A percentile compares a stretch with the other conserved stretches of the same genome.
These are phyloP conservation scores for Hyphopichia homilentoma DNA, from an alignment of 805 yeast species.

Conservation along the genomic window DNA sequence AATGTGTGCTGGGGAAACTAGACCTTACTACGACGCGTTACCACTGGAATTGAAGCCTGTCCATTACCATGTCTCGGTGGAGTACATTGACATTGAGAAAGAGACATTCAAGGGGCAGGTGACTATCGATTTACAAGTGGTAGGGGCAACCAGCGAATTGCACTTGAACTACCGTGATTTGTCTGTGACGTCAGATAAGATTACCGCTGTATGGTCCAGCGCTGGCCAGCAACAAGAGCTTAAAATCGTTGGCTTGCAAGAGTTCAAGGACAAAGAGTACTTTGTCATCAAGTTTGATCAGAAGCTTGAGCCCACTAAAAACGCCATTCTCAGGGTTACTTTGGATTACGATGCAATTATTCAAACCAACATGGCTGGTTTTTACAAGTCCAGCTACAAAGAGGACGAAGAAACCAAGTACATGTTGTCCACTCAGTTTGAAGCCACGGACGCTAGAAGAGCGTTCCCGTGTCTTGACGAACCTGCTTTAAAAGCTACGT, in stretches of 20 bases:
- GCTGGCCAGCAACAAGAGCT: slow-evolving; percentile 15
- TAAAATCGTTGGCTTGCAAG: slow-evolving; percentile 12
- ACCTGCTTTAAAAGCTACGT: slow-evolving; percentile 53
- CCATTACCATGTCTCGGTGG: slow-evolving; percentile 61
- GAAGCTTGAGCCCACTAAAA: slow-evolving; percentile 18
- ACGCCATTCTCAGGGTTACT: slow-evolving; percentile 20
- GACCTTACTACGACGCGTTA: slow-evolving; percentile 43
- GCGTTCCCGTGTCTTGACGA: slow-evolving; percentile 60
- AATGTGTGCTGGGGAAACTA: slow-evolving; percentile 1
- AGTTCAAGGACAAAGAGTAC: slow-evolving; percentile 57
- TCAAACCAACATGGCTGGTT: slow-evolving; percentile 55
- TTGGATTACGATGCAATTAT: slow-evolving; percentile 41
- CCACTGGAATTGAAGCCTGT: slow-evolving; percentile 68
- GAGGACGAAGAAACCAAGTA: slow-evolving; percentile 33
- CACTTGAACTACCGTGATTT: slow-evolving; percentile 48
- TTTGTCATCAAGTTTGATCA: slow-evolving; percentile 55
- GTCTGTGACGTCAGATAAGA: slow-evolving; percentile 17
- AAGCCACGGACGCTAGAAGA: slow-evolving; percentile 56
- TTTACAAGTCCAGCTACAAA: slow-evolving; percentile 45
- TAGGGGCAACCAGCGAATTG: slow-evolving; percentile 39
- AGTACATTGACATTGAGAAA: slow-evolving; percentile 54
- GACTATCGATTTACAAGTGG: slow-evolving; percentile 44
- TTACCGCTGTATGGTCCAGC: slow-evolving; percentile 20
- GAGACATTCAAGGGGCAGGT: slow-evolving; percentile 48
- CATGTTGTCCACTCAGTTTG: slow-evolving; percentile 54